Evolutionary conservation across 148 eudicot genomes (phyloP).

Genomic region (Talinum fruticosum): DNA sequence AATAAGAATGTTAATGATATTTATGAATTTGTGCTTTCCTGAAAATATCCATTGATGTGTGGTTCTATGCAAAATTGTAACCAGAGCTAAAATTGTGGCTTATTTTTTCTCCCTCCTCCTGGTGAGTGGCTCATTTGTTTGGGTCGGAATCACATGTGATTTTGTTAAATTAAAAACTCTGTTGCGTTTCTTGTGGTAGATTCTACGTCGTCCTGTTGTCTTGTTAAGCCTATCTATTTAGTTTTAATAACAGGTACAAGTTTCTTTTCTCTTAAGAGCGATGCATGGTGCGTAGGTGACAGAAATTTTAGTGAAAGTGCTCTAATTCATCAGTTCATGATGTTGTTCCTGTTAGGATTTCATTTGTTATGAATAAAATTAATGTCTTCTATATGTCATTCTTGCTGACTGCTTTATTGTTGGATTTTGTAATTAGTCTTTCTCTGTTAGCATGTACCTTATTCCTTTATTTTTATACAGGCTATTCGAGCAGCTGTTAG

Average conservation of each 20-base stretch:
- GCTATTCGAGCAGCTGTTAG: conserved; percentile 59
- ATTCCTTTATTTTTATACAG: conserved; percentile 35
- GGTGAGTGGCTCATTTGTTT: no score
- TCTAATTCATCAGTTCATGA: neutral
- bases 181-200: neutral
- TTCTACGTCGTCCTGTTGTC: neutral
- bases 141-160: no score
- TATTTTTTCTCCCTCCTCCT: no score
- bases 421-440: conserved; percentile 3
- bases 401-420: neutral
- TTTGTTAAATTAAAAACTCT: no score
- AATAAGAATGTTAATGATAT: no score
- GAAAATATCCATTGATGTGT: no score
- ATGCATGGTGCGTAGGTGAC: neutral
- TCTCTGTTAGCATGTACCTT: conserved; percentile 1
- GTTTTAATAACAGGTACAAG: no score
- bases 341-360: neutral
- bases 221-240: neutral
- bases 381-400: neutral
- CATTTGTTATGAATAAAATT: neutral
- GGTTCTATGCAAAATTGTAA: no score
- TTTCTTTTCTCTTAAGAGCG: neutral
- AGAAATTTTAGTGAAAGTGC: neutral
- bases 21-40: no score
- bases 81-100: no score